Percentiles rank a stretch among this genome's conserved stretches.
These are phyloP conservation scores for Podospora pseudoanserina DNA, from an alignment of 495 filamentous ascomycete species.

Conservation along the genomic window DNA sequence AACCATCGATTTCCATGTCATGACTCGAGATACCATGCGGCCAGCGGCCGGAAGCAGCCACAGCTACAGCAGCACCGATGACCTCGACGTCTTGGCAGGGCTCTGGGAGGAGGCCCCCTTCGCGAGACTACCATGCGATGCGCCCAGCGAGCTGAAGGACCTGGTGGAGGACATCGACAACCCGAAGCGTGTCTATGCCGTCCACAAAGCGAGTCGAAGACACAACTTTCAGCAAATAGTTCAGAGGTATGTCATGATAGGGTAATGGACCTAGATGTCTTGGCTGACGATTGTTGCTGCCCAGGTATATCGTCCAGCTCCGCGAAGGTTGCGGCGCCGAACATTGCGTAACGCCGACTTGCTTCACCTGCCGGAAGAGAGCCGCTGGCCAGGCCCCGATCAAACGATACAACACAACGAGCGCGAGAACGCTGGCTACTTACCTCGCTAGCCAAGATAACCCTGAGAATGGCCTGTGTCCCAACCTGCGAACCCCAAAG, in stretches of 20 bases:
- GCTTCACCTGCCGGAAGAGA: conserved; percentile 71
- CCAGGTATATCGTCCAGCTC: conserved; percentile 79
- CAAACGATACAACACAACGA: conserved; percentile 64
- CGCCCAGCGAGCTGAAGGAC: conserved; percentile 49
- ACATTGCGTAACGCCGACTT: conserved; percentile 72
- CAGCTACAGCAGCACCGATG: conserved; percentile 14
- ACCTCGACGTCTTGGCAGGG: conserved; percentile 42
- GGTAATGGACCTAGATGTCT: conserved; percentile 6
- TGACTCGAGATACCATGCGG: conserved; percentile 50
- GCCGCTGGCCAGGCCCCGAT: conserved; percentile 61
- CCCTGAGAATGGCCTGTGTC: conserved; percentile 70
- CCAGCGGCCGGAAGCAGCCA: conserved; percentile 28
- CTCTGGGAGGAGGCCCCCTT: conserved; percentile 53
- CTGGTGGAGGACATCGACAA: conserved; percentile 50
- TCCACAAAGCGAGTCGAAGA: conserved; percentile 49
- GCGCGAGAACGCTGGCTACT: conserved; percentile 72
- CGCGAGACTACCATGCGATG: conserved; percentile 49
- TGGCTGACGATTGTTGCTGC: conserved; percentile 16
- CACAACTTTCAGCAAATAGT: conserved; percentile 54
- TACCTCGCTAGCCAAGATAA: conserved; percentile 77
- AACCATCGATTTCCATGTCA: conserved; percentile 39
- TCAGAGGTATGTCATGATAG: conserved; percentile 43
- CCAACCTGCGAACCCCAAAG: conserved; percentile 41
- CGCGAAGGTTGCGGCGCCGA: conserved; percentile 70
- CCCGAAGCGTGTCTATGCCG: conserved; percentile 49